Base-by-base conservation (phyloP, 768 basidiomycete genomes). In the Nidularia pulvinata region DNA sequence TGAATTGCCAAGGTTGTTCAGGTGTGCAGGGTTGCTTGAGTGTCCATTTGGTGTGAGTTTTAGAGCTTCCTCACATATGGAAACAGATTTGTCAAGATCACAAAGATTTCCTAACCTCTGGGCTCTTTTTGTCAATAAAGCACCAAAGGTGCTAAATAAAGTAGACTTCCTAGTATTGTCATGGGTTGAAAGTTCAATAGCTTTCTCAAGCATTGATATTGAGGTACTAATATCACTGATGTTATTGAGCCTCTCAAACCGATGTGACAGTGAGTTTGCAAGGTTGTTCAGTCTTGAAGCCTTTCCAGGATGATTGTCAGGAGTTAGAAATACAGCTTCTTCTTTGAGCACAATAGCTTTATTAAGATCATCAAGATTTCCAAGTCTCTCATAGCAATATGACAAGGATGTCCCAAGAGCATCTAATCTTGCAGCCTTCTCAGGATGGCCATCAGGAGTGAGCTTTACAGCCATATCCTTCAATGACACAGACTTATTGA, bases 321-420 rank as follows among this genome's bases (percentile, higher is more conserved):
- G 46, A 49, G 45, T 13, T 13, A 22, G 33, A 54, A 59, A n/a
- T 42, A 37, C 30, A 55, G 35, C 36, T 44, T 55, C 48, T 22
- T 57, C 57, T 3, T 52, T 49, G 4, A 50, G 48, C 22, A 48
- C 46, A 35, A 60, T 52, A n/a, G 52, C 35, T 14, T 50, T 48
- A n/a, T 55, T 46, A 16, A 57, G 45, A 47, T 54, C 56, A 13
- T 33, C 14, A 50, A 43, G 32, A 50, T 56, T 16, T 33, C 16
- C 5, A 39, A 37, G 6, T n/a, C 6, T 16, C 39, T 11, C 4
- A 16, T 42, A 42, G 39, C 39, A 4, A 3, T 16, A 3, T 11
- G 16, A 42, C 11, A 42, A 16, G 39, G 39, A 42, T 11, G 11
- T 42, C 16, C 13, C 39, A 42, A 42, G 39, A 42, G 13, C 39